Base-by-base conservation (phyloP, 345 rosid species). In the Erysimum cheiranthoides region DNA sequence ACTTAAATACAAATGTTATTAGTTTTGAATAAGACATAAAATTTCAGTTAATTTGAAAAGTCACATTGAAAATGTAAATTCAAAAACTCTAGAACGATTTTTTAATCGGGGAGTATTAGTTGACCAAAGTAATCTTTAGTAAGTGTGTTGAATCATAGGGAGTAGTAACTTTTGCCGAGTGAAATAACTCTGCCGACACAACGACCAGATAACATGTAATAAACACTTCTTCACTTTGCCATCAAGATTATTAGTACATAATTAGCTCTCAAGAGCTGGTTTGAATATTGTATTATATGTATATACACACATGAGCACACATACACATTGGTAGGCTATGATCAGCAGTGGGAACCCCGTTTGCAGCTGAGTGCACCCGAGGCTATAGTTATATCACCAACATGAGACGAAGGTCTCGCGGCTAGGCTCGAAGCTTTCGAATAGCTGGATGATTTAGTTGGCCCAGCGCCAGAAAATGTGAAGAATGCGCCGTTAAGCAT, bases 401-500 rank as follows among this genome's bases (percentile, higher is more conserved):
- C 92, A 58, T 70, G 81, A 25, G 94, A 85, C 9, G 97, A 91
- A 10, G 97, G 91, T 71, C 86, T 84, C 5, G 97, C 97, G 1
- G 92, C 85, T 71, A 91, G 74, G 74, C 94, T 89, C 17, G 97
- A 91, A 30, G 94, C 94, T 77, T 50, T 86, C 7, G 94, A 87
- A 40, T 91, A 91, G 83, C 92, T 87, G 4, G 94, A 89, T 0
- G 94, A 85, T 34, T 88, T 86, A 10, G 84, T 83, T 10, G 90
- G 90, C 39, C 68, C 80, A 42, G 78, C 75, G 0, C 97, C 94
- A 4, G 94, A 87, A 5, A 78, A 57, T 0, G 82, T 87, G 74
- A 91, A 91, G 74, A 86, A 91, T 2, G 97, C 97, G 0, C 97
- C 97, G 28, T 91, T 91, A 57, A 87, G 50, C 83, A 89, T 12